These are phyloP conservation scores for Striga hermonthica DNA, from an alignment of 305 asterid genomes.

Conservation along the genomic window DNA sequence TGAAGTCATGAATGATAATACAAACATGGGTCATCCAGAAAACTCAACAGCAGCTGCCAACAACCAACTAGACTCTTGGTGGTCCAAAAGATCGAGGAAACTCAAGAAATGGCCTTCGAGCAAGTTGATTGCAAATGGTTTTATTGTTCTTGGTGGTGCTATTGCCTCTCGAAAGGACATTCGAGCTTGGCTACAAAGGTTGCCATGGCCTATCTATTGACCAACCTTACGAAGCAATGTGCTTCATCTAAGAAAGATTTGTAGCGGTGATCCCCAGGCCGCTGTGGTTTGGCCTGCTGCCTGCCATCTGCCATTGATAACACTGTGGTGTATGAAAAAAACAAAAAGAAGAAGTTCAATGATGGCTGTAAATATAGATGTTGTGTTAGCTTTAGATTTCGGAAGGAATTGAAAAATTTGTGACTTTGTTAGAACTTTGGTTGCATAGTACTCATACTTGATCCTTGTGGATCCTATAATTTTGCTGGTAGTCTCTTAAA, in stretches of 20 bases:
- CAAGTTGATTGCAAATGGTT: slow-evolving; percentile 54
- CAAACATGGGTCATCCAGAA: slow-evolving; percentile 33
- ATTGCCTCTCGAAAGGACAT: slow-evolving; percentile 70
- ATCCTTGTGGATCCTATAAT: too few relatives aligned
- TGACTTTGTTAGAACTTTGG: too few relatives aligned
- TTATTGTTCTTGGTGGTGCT: slow-evolving; percentile 56
- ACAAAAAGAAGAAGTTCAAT: too few relatives aligned
- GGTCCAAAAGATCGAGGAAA: slow-evolving; percentile 36
- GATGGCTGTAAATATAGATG: too few relatives aligned
- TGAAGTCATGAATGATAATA: slow-evolving; percentile 36
- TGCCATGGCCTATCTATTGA: slow-evolving; percentile 73
- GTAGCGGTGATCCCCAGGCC: too few relatives aligned
- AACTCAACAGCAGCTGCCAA: slow-evolving; percentile 28
- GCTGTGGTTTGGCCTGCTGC: too few relatives aligned
- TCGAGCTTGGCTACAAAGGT: slow-evolving; percentile 78
- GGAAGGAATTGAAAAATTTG: too few relatives aligned
- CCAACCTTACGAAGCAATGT: slow-evolving; percentile 55
- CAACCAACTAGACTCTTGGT: slow-evolving; percentile 29
- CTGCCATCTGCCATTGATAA: too few relatives aligned
- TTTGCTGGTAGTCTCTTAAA: too few relatives aligned
- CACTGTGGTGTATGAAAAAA: too few relatives aligned
- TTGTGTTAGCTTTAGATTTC: too few relatives aligned
- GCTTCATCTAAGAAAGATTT: slow-evolving; percentile 35
- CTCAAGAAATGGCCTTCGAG: slow-evolving; percentile 44
- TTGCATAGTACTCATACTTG: too few relatives aligned